Evolutionary conservation across 2,329 filamentous ascomycete genomes (phyloP).

Genomic region (Fusarium euwallaceae): DNA sequence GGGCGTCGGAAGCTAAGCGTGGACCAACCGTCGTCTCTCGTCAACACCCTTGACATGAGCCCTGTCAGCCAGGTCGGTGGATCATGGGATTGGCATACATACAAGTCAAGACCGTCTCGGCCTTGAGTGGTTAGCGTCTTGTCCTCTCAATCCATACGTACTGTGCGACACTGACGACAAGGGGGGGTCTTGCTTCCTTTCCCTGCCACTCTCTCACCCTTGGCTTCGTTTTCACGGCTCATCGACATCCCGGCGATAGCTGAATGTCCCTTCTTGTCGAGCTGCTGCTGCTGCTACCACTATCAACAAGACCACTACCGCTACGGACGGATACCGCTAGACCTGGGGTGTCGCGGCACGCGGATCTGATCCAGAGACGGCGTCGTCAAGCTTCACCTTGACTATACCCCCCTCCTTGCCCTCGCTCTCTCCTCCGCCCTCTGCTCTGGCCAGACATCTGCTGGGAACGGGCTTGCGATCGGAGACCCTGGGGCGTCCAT

Average conservation of each 20-base stretch:
- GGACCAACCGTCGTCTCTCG: constrained; percentile 35
- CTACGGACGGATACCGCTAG: constrained; percentile 11
- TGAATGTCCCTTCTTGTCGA: constrained; percentile 44
- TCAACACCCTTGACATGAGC: constrained; percentile 40
- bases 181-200: constrained; percentile 25
- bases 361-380: constrained; percentile 19
- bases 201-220: constrained; percentile 34
- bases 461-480: constrained; percentile 39
- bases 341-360: constrained; percentile 33
- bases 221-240: constrained; percentile 20
- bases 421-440: constrained; percentile 24
- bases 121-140: constrained; percentile 43
- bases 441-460: constrained; percentile 26
- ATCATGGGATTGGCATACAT: constrained; percentile 42
- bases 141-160: constrained; percentile 32
- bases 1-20: constrained; percentile 41
- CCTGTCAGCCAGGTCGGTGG: constrained; percentile 46
- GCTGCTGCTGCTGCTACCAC: constrained; percentile 38
- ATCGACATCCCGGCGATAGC: constrained; percentile 34
- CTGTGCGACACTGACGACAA: constrained; percentile 43
- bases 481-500: constrained; percentile 39
- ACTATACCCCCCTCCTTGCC: constrained; percentile 16
- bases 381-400: constrained; percentile 3
- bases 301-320: neutral
- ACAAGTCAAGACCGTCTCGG: constrained; percentile 43